Percentiles rank a stretch among this genome's conserved stretches.
Evolutionary conservation across 176 grass and related monocot genomes (phyloP).

Genomic region (Oryza glumipatula): DNA sequence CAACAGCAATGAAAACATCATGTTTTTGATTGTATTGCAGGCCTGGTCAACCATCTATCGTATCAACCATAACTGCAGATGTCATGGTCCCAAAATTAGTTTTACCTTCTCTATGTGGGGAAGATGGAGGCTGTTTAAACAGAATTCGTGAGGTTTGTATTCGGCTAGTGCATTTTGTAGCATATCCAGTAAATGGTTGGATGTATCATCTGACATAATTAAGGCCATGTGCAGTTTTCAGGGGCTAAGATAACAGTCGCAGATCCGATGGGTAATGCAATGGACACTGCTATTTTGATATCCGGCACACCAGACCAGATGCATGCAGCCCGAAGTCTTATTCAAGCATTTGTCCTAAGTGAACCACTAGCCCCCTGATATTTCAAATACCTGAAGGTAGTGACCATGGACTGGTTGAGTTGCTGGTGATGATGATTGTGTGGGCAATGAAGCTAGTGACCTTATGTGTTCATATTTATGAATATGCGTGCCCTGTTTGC

Average conservation of each 20-base stretch:
- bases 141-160: constrained; percentile 75
- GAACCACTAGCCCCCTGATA: constrained; percentile 62
- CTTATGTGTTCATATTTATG: constrained; percentile 34
- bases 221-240: constrained; percentile 74
- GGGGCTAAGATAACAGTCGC: constrained; percentile 86
- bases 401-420: not conserved
- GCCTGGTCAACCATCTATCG: constrained; percentile 61
- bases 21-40: constrained; percentile 45
- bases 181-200: not conserved
- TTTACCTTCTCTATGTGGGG: constrained; percentile 72
- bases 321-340: constrained; percentile 87
- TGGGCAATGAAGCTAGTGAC: constrained; percentile 27
- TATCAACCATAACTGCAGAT: constrained; percentile 73
- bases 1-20: constrained; percentile 1
- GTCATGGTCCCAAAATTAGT: constrained; percentile 74
- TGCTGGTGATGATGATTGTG: constrained; percentile 22
- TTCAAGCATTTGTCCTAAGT: constrained; percentile 91
- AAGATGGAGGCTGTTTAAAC: constrained; percentile 90
- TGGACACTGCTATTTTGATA: constrained; percentile 71
- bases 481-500: constrained; percentile 29
- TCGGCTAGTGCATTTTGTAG: constrained; percentile 19
- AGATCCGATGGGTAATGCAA: constrained; percentile 69
- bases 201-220: constrained; percentile 34
- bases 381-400: constrained; percentile 42
- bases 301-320: constrained; percentile 84